These are phyloP conservation scores for Spergularia marina DNA, from an alignment of 148 eudicot species.

Conservation along the genomic window DNA sequence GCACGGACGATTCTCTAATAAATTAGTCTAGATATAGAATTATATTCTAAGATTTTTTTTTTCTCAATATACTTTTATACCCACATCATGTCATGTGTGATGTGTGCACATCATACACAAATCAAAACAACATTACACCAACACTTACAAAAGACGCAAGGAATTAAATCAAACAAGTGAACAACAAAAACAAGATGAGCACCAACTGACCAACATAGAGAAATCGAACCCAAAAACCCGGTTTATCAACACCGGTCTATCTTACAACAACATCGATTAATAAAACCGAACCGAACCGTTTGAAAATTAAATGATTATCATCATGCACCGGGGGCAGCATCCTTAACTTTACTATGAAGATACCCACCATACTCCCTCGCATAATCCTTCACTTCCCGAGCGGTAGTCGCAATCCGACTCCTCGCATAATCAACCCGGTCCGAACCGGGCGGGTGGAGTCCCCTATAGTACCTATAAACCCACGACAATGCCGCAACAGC, in stretches of 20 bases:
- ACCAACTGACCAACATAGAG: too few relatives aligned
- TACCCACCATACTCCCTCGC: constrained; percentile 92
- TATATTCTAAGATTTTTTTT: too few relatives aligned
- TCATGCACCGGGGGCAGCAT: constrained; percentile 94
- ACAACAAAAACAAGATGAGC: too few relatives aligned
- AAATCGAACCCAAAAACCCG: too few relatives aligned
- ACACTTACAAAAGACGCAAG: too few relatives aligned
- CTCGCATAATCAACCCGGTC: constrained; percentile 80
- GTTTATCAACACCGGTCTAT: not conserved
- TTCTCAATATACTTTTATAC: too few relatives aligned
- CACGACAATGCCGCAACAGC: constrained; percentile 42
- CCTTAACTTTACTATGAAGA: constrained; percentile 71
- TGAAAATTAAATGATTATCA: not conserved
- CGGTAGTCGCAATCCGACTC: constrained; percentile 61
- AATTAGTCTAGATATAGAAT: too few relatives aligned
- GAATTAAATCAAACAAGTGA: too few relatives aligned
- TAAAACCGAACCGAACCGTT: not conserved
- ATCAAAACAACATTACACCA: too few relatives aligned
- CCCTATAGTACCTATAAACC: constrained; percentile 67
- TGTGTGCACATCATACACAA: too few relatives aligned
- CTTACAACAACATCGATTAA: not conserved
- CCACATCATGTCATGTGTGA: too few relatives aligned
- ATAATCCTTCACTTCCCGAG: constrained; percentile 84
- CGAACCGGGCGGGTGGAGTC: constrained; percentile 77
- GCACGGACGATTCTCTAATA: too few relatives aligned